Conservation (phyloP, 768 basidiomycete genomes). For the Tylopilus felleus region DNA sequence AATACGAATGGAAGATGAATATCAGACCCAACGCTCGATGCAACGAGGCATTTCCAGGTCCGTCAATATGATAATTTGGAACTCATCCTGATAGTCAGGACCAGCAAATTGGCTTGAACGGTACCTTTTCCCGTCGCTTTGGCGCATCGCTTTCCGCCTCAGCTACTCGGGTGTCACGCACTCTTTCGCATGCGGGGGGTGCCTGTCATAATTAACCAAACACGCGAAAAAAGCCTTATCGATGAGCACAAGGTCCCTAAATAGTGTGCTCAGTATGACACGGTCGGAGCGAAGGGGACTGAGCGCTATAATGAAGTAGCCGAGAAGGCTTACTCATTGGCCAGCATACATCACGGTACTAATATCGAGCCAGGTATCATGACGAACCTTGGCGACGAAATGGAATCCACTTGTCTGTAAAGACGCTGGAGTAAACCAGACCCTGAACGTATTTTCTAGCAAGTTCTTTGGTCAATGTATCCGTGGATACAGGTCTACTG, state of each 20-base stretch:
- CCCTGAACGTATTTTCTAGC: slow-evolving; percentile 13
- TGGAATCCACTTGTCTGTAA: slow-evolving; percentile 1
- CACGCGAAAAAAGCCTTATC: slow-evolving; percentile 12
- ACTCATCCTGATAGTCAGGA: slow-evolving; percentile 1
- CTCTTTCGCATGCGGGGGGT: background rate
- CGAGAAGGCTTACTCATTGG: slow-evolving; percentile 13
- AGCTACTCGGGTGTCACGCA: background rate
- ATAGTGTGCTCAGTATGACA: slow-evolving; percentile 4
- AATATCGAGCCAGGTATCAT: background rate
- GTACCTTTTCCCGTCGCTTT: slow-evolving; percentile 8
- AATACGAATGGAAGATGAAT: background rate
- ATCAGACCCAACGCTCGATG: background rate
- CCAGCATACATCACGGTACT: slow-evolving; percentile 4
- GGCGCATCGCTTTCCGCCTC: slow-evolving; percentile 1
- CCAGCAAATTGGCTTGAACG: background rate
- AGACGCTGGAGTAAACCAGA: slow-evolving; percentile 6
- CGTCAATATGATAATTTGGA: background rate
- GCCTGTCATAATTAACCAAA: slow-evolving; percentile 9
- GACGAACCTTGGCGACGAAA: slow-evolving; percentile 19
- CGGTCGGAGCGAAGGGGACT: slow-evolving; percentile 8
- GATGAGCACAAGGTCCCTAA: slow-evolving; percentile 13
- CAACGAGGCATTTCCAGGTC: slow-evolving; percentile 17
- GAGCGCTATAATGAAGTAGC: background rate
- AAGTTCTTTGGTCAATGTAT: slow-evolving; percentile 26
- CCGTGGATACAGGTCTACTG: slow-evolving; percentile 32